A percentile compares a stretch with the other conserved stretches of the same genome.
Conservation (phyloP, 768 basidiomycete species). For the Pleurotus giganteus region DNA sequence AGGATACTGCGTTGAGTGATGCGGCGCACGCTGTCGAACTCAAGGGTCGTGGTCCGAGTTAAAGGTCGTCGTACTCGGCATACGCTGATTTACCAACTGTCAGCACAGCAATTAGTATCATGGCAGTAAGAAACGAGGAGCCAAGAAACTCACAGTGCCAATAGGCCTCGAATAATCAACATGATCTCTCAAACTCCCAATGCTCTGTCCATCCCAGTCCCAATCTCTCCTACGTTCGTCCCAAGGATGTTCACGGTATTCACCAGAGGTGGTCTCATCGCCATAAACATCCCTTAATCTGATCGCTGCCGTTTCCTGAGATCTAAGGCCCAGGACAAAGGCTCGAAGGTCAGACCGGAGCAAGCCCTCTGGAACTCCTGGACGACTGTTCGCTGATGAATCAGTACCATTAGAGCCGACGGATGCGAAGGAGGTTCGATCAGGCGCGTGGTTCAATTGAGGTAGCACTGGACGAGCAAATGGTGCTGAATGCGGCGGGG, state of each 20-base stretch:
- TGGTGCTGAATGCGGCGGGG: neutral
- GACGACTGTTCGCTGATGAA: neutral
- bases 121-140: neutral
- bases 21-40: neutral
- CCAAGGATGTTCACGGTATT: neutral
- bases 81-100: constrained; percentile 1
- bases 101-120: neutral
- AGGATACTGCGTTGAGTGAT: too few relatives aligned
- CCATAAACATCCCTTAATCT: neutral
- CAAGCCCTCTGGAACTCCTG: constrained; percentile 1
- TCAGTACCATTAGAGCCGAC: constrained; percentile 5
- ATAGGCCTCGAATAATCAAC: constrained; percentile 10
- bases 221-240: neutral
- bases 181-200: constrained; percentile 6
- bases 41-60: neutral
- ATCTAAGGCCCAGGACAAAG: neutral
- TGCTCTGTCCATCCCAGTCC: constrained; percentile 1
- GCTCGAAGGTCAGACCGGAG: neutral
- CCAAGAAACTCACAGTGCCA: constrained; percentile 4
- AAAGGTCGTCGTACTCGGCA: constrained; percentile 8
- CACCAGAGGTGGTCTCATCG: neutral
- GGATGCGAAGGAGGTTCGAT: constrained; percentile 2
- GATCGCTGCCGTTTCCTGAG: neutral
- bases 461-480: neutral
- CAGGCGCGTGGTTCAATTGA: neutral